Base-by-base conservation (phyloP, 352 stramenopile species). In the Sclerospora graminicola region DNA sequence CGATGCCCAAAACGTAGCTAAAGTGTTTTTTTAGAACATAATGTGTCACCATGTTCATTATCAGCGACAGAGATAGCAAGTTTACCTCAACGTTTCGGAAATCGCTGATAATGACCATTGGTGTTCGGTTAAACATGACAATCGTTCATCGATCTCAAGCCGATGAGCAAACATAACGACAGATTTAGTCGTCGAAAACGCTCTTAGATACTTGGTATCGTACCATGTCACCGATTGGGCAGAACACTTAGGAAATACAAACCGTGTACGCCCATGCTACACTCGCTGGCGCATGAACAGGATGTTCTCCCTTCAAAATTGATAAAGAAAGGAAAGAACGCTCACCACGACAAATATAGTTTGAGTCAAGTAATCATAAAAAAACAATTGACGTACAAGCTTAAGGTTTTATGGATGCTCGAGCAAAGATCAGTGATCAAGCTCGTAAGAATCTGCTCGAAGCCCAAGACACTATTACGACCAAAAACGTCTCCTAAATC, bases 141-240 rank as follows among this genome's bases (percentile, higher is more conserved):
- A 35, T 5, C 14, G 8, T 13, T 7, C 30, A 35, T 16, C 30
- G 10, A 8, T 8, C 8, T n/a, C 30, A 60, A 44, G 45, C 41
- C 13, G 35, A 60, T 28, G 24, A 35, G 5, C 52, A 52, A 24
- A 60, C 46, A 0, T 34, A 60, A 39, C 29, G 45, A 11, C 39
- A 56, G 2, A 52, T 8, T 31, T 52, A 5, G 32, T 50, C 1
- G 5, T 61, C 7, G 46, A 61, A 61, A 35, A 56, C 14, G 45
- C 40, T 18, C 19, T 55, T 7, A 10, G 34, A 7, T 54, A 46
- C 15, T 48, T 55, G 34, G 8, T 49, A 5, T 55, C 45, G 5
- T 44, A 51, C 24, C 6, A 15, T 27, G 18, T 2, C 7, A 5
- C 14, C n/a, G 15, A 38, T 23, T 38, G 32, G 32, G 14, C 14